Percentiles rank a stretch among this genome's conserved stretches.
Evolutionary conservation across 495 filamentous ascomycete genomes (phyloP).

Genomic region (Corynascus novoguineensis): DNA sequence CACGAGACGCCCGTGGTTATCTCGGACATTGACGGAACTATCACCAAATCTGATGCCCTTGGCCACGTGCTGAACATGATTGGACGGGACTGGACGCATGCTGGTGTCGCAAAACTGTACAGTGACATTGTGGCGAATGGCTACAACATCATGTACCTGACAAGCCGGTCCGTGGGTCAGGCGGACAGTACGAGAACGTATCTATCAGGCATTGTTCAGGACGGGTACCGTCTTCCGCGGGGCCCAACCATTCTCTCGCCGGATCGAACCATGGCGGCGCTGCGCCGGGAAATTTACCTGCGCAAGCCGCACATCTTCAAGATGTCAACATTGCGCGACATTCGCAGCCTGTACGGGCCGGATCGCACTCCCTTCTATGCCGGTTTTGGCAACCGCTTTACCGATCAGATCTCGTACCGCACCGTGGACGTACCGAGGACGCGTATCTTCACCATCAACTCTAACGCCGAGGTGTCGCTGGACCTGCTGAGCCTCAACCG

Average conservation of each 20-base stretch:
- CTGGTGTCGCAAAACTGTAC: conserved; percentile 94
- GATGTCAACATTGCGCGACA: conserved; percentile 95
- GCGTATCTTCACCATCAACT: conserved; percentile 98
- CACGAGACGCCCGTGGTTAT: conserved; percentile 90
- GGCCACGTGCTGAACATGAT: conserved; percentile 99
- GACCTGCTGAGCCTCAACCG: conserved; percentile 88
- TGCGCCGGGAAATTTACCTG: conserved; percentile 89
- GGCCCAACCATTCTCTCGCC: conserved; percentile 93
- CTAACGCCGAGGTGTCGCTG: conserved; percentile 91
- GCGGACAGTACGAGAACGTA: conserved; percentile 89
- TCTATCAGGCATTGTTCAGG: conserved; percentile 82
- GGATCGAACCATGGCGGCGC: conserved; percentile 91
- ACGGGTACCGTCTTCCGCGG: conserved; percentile 76
- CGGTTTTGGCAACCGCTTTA: conserved; percentile 94
- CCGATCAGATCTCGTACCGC: conserved; percentile 92
- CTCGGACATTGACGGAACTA: conserved; percentile 97
- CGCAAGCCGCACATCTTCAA: conserved; percentile 98
- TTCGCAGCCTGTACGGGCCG: conserved; percentile 77
- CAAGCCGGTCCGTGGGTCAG: conserved; percentile 87
- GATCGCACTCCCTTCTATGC: conserved; percentile 86
- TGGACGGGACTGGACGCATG: conserved; percentile 95
- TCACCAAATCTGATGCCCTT: conserved; percentile 95
- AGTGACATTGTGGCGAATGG: conserved; percentile 93
- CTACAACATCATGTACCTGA: conserved; percentile 98
- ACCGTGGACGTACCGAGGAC: conserved; percentile 90